Conservation (phyloP, 208 protist genomes). For the Leishmania major region DNA sequence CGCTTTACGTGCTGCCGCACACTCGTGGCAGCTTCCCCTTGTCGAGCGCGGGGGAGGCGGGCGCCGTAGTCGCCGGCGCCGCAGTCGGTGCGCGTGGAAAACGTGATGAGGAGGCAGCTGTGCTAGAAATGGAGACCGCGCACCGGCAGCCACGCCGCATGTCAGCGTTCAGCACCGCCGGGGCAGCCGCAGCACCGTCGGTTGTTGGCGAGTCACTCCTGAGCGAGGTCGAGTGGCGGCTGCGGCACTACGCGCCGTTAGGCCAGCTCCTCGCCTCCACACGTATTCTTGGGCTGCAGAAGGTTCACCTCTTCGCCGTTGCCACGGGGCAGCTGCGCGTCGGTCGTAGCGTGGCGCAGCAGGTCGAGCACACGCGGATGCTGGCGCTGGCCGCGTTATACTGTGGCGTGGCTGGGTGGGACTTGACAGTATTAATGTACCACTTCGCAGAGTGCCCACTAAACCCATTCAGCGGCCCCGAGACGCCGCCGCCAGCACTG, state of each 20-base stretch:
- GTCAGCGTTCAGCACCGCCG: background rate
- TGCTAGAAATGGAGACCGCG: slow-evolving; percentile 18
- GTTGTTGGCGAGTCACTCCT: slow-evolving; percentile 5
- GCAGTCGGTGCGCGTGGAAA: slow-evolving; percentile 3
- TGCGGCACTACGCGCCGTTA: slow-evolving; percentile 60
- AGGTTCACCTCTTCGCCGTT: slow-evolving; percentile 63
- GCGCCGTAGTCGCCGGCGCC: background rate
- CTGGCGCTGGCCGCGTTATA: slow-evolving; percentile 46
- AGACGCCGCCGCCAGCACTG: slow-evolving; percentile 9
- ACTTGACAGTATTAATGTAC: slow-evolving; percentile 52
- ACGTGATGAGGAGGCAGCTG: slow-evolving; percentile 28
- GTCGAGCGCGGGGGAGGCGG: background rate
- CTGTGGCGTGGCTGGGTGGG: slow-evolving; percentile 38
- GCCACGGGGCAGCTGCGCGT: slow-evolving; percentile 55
- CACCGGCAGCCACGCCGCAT: slow-evolving; percentile 11
- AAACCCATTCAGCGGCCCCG: slow-evolving; percentile 7
- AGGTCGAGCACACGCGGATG: slow-evolving; percentile 47
- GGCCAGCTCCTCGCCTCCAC: slow-evolving; percentile 56
- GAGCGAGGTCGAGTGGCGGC: slow-evolving; percentile 53
- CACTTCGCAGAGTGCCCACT: slow-evolving; percentile 45
- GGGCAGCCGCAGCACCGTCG: background rate
- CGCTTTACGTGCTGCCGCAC: slow-evolving; percentile 53
- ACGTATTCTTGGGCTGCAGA: slow-evolving; percentile 39
- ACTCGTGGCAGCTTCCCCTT: slow-evolving; percentile 11
- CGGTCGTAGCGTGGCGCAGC: slow-evolving; percentile 46